These are phyloP conservation scores for Suhomyces bribrorum DNA, from an alignment of 1,139 yeast species.

Conservation along the genomic window DNA sequence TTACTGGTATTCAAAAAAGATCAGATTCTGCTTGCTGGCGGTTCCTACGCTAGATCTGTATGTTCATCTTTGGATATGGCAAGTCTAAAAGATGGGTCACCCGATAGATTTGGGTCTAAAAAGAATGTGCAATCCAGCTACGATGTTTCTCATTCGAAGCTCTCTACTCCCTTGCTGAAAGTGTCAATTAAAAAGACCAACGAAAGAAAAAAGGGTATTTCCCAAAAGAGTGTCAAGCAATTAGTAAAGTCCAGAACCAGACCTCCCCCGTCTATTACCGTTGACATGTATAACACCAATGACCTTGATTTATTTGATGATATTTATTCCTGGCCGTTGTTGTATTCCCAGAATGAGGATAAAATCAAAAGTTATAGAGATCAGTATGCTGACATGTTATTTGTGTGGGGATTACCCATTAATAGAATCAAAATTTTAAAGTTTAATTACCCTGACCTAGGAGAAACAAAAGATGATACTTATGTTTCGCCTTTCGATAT, in stretches of 20 bases:
- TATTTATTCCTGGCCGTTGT: conserved; percentile 43
- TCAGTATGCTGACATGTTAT: conserved; percentile 79
- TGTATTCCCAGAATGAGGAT: conserved; percentile 48
- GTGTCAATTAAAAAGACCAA: background rate
- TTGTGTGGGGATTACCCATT: conserved; percentile 79
- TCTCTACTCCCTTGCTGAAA: conserved; percentile 5
- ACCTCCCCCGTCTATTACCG: conserved; percentile 43
- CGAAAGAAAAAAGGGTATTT: conserved; percentile 5
- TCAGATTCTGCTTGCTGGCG: conserved; percentile 13
- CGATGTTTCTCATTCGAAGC: conserved; percentile 5
- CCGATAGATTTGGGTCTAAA: conserved; percentile 23
- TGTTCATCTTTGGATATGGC: conserved; percentile 31
- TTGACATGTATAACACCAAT: conserved; percentile 59
- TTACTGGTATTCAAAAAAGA: conserved; percentile 26
- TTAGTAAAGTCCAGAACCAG: conserved; percentile 19
- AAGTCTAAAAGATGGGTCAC: conserved; percentile 31
- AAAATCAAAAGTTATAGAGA: conserved; percentile 57
- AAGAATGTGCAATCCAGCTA: conserved; percentile 8
- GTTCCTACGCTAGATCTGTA: conserved; percentile 22
- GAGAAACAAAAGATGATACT: conserved; percentile 12
- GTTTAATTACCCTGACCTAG: conserved; percentile 53
- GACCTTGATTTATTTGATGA: conserved; percentile 56
- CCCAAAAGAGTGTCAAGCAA: background rate
- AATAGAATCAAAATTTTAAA: conserved; percentile 77
- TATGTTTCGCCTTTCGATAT: conserved; percentile 26